Conservation (phyloP, 371 early-diverging fungal genomes). For the Paramicrosporidium saccamoebae region DNA sequence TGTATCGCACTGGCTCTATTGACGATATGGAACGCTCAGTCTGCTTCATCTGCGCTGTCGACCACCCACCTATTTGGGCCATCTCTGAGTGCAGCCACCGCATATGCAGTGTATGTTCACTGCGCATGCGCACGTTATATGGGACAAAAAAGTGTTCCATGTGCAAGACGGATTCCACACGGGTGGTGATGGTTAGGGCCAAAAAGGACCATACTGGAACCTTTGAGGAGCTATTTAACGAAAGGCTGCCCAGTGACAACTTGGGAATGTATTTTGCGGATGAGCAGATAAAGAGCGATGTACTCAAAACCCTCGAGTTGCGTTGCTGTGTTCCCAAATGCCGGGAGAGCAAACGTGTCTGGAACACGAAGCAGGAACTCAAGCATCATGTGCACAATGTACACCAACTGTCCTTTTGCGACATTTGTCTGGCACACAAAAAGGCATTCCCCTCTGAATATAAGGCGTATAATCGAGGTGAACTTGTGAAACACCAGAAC, state of each 20-base stretch:
- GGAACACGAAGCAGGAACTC: conserved; percentile 39
- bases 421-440: conserved; percentile 50
- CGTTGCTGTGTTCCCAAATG: conserved; percentile 55
- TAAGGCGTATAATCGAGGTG: conserved; percentile 22
- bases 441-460: conserved; percentile 71
- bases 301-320: conserved; percentile 26
- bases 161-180: conserved; percentile 62
- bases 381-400: conserved; percentile 32
- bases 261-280: conserved; percentile 33
- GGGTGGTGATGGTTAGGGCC: conserved; percentile 25
- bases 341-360: conserved; percentile 17
- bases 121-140: conserved; percentile 57
- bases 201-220: conserved; percentile 18
- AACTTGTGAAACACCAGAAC: conserved; percentile 35
- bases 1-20: conserved; percentile 1
- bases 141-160: conserved; percentile 41
- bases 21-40: conserved; percentile 12
- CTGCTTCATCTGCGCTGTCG: conserved; percentile 82
- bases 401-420: conserved; percentile 43
- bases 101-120: conserved; percentile 53
- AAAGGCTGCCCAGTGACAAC: conserved; percentile 19
- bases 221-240: conserved; percentile 11
- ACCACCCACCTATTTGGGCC: conserved; percentile 35
- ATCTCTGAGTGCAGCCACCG: conserved; percentile 68
- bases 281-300: conserved; percentile 25